Conservation (phyloP, 176 grass and related monocot species). For the Oryza longistaminata region DNA sequence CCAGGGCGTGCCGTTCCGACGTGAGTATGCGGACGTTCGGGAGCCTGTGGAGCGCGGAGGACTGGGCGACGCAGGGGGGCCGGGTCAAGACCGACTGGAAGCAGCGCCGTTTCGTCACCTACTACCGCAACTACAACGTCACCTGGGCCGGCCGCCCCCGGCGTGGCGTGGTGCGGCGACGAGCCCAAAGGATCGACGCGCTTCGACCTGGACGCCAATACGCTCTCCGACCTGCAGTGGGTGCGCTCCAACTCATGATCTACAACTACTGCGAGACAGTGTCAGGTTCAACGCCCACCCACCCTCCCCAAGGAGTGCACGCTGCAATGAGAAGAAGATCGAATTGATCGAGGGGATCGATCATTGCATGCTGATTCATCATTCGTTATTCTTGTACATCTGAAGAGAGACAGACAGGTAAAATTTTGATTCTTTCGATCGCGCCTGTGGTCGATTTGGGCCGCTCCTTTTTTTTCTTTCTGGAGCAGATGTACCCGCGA, state of each 20-base stretch:
- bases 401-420: conserved; percentile 26
- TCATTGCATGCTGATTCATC: not conserved
- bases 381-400: conserved; percentile 37
- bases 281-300: conserved; percentile 39
- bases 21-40: conserved; percentile 58
- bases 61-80: conserved; percentile 77
- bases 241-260: conserved; percentile 13
- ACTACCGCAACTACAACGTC: conserved; percentile 54
- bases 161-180: conserved; percentile 46
- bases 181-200: conserved; percentile 21
- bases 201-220: conserved; percentile 24
- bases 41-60: conserved; percentile 65
- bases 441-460: not conserved
- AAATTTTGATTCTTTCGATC: conserved; percentile 45
- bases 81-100: conserved; percentile 72
- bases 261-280: conserved; percentile 74
- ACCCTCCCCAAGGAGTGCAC: conserved; percentile 48
- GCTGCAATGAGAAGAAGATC: not conserved
- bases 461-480: not conserved
- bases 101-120: conserved; percentile 63
- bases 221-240: conserved; percentile 15
- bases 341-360: not conserved
- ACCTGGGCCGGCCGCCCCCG: conserved; percentile 35
- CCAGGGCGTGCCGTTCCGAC: conserved; percentile 38
- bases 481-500: conserved; percentile 30